Base-by-base conservation (phyloP, 345 rosid species). In the Murraya koenigii region DNA sequence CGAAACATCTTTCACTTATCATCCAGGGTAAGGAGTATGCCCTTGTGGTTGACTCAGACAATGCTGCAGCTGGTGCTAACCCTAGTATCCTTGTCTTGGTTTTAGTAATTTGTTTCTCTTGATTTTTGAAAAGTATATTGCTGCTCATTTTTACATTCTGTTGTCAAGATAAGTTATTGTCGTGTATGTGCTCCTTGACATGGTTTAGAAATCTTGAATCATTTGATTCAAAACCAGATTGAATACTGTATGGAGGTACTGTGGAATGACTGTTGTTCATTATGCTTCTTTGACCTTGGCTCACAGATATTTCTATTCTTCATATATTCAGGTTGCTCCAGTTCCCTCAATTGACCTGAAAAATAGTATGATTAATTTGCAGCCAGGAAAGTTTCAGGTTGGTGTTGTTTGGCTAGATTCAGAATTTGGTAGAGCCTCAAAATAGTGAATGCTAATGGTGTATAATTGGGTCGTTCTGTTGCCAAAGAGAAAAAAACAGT, bases 221-320 rank as follows among this genome's bases (percentile, higher is more conserved):
- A 89, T 81, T 69, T 90, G 85, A 66, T 81, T 52, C 80, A 76
- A 78, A 86, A 89, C 80, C 77, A 84, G 36, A 81, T 84, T 71
- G 94, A 86, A 70, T 84, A 75, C 73, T 89, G 90, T 62, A 81
- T 86, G 86, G 94, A 90, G 94, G 94, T 90, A 87, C 39, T 56
- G 66, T 58, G 44, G 60, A 44, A 68, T 73, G 60, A 47, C 68
- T 66, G 73, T 26, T 62, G 47, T 70, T 76, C 60, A 26, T 75
- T 65, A 44, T 78, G 30, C 35, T 69, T 8, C 41, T 69, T 26
- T 13, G 35, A 10, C 69, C 47, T 56, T 10, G 8, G 33, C 69
- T 70, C 32, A 70, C 76, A 26, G 20, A 17, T 63, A 6, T 36
- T 52, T 78, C 52, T 65, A 80, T 55, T 23, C 35, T 66, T 58